Conservation (phyloP, 371 early-diverging fungal genomes). For the Homolaphlyctis polyrhiza region DNA sequence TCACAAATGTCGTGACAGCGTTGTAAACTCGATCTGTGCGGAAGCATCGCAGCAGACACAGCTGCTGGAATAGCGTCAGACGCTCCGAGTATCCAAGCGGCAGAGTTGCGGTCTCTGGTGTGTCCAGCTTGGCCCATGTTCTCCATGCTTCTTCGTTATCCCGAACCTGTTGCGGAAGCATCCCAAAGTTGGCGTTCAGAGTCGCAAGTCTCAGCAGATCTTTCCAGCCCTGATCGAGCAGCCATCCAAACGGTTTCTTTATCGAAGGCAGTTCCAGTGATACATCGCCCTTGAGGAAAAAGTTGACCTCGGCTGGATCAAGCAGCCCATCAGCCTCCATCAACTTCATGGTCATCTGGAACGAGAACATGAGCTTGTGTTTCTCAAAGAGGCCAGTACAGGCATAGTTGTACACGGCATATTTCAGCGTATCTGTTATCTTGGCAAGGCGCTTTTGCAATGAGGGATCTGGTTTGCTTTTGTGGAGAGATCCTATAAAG, state of each 20-base stretch:
- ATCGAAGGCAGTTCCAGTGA: constrained; percentile 42
- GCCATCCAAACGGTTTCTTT: constrained; percentile 46
- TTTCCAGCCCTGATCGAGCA: constrained; percentile 53
- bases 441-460: constrained; percentile 47
- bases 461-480: constrained; percentile 50
- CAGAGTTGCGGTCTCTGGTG: constrained; percentile 41
- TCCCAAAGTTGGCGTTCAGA: constrained; percentile 34
- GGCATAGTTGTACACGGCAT: constrained; percentile 55
- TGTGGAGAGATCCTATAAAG: constrained; percentile 42
- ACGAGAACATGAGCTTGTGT: constrained; percentile 61
- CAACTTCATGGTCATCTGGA: constrained; percentile 56
- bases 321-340: constrained; percentile 53
- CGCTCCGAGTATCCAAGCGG: constrained; percentile 43
- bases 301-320: constrained; percentile 48
- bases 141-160: constrained; percentile 40
- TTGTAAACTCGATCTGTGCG: constrained; percentile 55
- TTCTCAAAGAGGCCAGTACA: constrained; percentile 58
- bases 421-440: constrained; percentile 56
- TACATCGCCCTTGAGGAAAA: constrained; percentile 57
- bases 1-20: constrained; percentile 54
- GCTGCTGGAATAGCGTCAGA: constrained; percentile 45
- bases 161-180: constrained; percentile 31
- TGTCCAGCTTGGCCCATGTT: constrained; percentile 42
- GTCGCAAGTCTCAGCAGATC: constrained; percentile 38
- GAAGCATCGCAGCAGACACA: constrained; percentile 54